A percentile compares a stretch with the other conserved stretches of the same genome.
phyloP scores from a whole-genome alignment of 75 land plant genomes.

The Sequoia sempervirens region DNA sequence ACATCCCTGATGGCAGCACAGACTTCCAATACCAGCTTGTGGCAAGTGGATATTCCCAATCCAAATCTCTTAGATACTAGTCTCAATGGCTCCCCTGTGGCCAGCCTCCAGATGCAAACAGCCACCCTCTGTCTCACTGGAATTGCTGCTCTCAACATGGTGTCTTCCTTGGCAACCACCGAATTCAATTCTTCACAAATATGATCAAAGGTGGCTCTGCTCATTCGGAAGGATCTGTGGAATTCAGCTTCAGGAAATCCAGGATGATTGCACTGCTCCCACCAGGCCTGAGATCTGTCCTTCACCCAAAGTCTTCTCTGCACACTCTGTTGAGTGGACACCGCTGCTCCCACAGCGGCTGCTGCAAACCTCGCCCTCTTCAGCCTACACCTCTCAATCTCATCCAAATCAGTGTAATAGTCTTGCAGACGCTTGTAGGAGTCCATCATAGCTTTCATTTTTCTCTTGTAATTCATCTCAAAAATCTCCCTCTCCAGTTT shows the following conservation, averaged over 20 bases:
- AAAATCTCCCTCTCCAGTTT: constrained; percentile 24
- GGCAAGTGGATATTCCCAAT: constrained; percentile 95
- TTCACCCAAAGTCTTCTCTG: constrained; percentile 90
- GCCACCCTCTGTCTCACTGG: constrained; percentile 91
- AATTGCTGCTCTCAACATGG: constrained; percentile 73
- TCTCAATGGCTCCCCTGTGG: constrained; percentile 93
- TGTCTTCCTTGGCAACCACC: constrained; percentile 79
- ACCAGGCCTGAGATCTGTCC: constrained; percentile 76
- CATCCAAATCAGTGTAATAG: constrained; percentile 30
- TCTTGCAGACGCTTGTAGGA: constrained; percentile 41
- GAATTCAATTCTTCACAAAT: constrained; percentile 80
- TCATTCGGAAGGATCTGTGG: constrained; percentile 75
- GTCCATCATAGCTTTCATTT: constrained; percentile 29
- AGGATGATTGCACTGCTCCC: constrained; percentile 75
- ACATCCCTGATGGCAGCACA: constrained; percentile 85
- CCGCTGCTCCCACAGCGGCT: constrained; percentile 39
- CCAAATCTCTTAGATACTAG: constrained; percentile 91
- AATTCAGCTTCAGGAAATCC: constrained; percentile 85
- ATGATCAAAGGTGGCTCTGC: constrained; percentile 65
- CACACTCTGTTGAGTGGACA: constrained; percentile 46
- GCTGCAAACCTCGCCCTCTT: constrained; percentile 26
- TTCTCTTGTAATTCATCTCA: constrained; percentile 36
- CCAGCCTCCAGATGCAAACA: constrained; percentile 94
- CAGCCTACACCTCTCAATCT: constrained; percentile 22
- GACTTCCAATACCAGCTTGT: constrained; percentile 91